Base-by-base conservation (phyloP, 208 protist species). In the Leishmania arabica region DNA sequence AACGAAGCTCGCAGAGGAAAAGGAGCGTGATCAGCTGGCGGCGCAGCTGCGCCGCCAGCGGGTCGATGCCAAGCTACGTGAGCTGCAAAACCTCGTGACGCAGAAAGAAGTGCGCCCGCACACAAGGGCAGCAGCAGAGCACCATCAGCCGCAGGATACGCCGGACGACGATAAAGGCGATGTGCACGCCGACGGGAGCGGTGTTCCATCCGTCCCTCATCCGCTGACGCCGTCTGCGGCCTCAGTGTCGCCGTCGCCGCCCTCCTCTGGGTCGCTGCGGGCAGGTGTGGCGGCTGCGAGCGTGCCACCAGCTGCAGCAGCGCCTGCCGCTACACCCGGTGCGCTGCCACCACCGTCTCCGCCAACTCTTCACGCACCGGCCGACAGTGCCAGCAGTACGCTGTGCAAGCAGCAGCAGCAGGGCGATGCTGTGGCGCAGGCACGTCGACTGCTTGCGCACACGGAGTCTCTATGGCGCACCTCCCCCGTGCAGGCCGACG, bases 1-100 rank as follows among this genome's bases (percentile, higher is more conserved):
- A 8, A 86, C 95, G 79, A 95, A 96, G 78, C 88, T 96, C 45
- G 87, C 87, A 2, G 95, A 96, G 60, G 95, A 97, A 80, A 84
- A 84, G 17, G 80, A 87, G 74, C 86, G 89, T 1, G 93, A 96
- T 56, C 86, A 92, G 81, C 86, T 95, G 86, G 95, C 91, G 49
- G 84, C 87, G 27, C 87, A 91, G 42, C 79, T 95, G 75, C 91
- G 92, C 8, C 91, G 92, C 19, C 82, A 82, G 27, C 82, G 82
- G 42, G 70, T 89, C 21, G 88, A 88, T 24, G 82, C 88, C 37
- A 80, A 82, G 21, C 81, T 86, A 21, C 75, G 85, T 19, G 81
- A 88, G 45, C 66, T 91, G 24, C 65, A 86, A 37, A 73, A 42
- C 0, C 77, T 87, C 31, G 68, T 81, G 51, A 73, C 81, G 8